phyloP scores from a whole-genome alignment of 352 stramenopile genomes.

The Pilasporangium apinafurcum region DNA sequence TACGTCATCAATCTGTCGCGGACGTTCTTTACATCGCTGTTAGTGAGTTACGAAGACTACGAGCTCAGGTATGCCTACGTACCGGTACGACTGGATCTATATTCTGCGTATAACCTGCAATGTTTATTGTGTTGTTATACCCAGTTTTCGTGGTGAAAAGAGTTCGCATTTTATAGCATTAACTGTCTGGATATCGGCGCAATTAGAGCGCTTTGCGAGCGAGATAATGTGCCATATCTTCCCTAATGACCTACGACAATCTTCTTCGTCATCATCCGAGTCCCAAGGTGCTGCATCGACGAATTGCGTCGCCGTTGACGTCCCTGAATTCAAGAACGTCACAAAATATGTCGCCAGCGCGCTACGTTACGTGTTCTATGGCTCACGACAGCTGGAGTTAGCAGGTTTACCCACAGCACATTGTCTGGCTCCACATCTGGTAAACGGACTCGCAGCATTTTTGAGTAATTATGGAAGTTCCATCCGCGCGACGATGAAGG shows the following conservation, averaged over 20 bases:
- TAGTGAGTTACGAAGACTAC: conserved; percentile 82
- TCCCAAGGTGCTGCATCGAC: no score
- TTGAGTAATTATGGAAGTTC: conserved; percentile 58
- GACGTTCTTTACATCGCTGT: conserved; percentile 80
- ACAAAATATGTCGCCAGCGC: conserved; percentile 70
- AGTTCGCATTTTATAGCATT: conserved; percentile 73
- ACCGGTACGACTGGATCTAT: neutral
- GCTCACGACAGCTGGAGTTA: conserved; percentile 69
- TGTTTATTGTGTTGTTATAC: conserved; percentile 1
- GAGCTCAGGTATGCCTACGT: conserved; percentile 42
- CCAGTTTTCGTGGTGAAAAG: conserved; percentile 65
- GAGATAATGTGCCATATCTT: conserved; percentile 78
- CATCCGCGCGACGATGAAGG: conserved; percentile 56
- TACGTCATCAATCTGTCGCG: conserved; percentile 81
- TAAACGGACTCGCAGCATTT: conserved; percentile 48
- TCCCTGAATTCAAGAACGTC: conserved; percentile 73
- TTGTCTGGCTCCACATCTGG: conserved; percentile 60
- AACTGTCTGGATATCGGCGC: conserved; percentile 75
- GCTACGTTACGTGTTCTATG: conserved; percentile 78
- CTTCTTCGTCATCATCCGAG: neutral
- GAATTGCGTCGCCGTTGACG: conserved; percentile 41
- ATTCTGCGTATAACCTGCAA: conserved; percentile 1
- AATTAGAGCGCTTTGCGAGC: conserved; percentile 68
- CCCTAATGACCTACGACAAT: conserved; percentile 20
- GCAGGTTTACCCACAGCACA: conserved; percentile 69